Percentiles rank a stretch among this genome's conserved stretches.
These are phyloP conservation scores for Drechslera avenae DNA, from an alignment of 2,329 filamentous ascomycete genomes.

Conservation along the genomic window DNA sequence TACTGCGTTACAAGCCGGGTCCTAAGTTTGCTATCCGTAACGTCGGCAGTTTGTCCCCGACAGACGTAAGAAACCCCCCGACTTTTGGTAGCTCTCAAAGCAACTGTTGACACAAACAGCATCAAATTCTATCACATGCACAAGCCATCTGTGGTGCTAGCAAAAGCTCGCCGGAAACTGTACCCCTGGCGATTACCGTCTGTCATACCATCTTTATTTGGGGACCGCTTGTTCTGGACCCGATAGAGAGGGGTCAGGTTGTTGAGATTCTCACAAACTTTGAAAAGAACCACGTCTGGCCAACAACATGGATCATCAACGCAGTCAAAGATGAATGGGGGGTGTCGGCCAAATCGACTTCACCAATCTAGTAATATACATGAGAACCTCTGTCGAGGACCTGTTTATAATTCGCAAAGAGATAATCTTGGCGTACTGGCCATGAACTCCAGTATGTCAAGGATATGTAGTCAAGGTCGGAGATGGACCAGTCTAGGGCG, in stretches of 20 bases:
- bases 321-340: slow-evolving; percentile 36
- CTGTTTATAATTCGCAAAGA: neutral
- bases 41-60: slow-evolving; percentile 21
- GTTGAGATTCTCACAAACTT: slow-evolving; percentile 29
- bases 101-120: slow-evolving; percentile 15
- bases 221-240: slow-evolving; percentile 28
- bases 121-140: slow-evolving; percentile 32
- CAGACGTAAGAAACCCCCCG: slow-evolving; percentile 27
- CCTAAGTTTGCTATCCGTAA: slow-evolving; percentile 36
- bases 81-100: neutral
- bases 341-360: neutral
- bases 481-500: too few relatives aligned
- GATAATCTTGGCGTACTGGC: neutral
- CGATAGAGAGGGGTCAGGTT: slow-evolving; percentile 28
- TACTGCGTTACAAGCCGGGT: slow-evolving; percentile 38
- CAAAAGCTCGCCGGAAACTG: slow-evolving; percentile 31
- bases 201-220: slow-evolving; percentile 39
- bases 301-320: slow-evolving; percentile 39
- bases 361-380: neutral
- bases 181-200: slow-evolving; percentile 30
- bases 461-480: too few relatives aligned
- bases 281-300: slow-evolving; percentile 35
- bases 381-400: neutral
- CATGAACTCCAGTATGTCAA: too few relatives aligned
- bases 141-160: slow-evolving; percentile 35